These are phyloP conservation scores for Camellia lanceoleosa DNA, from an alignment of 148 eudicot species.

Conservation along the genomic window DNA sequence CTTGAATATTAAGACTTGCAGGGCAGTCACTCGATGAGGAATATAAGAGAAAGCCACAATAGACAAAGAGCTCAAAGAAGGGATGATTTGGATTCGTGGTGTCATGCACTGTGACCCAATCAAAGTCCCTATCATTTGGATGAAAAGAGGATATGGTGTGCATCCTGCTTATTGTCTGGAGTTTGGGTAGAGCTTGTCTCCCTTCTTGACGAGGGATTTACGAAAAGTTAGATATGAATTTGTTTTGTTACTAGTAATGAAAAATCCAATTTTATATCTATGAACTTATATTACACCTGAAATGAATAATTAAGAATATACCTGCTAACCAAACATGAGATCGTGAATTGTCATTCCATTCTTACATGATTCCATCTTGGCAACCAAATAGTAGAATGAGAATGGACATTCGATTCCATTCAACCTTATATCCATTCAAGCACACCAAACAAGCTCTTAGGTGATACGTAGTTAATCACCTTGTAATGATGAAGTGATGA, in stretches of 20 bases:
- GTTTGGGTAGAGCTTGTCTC: neutral
- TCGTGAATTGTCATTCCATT: neutral
- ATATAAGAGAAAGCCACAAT: neutral
- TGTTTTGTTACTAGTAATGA: neutral
- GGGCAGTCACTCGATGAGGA: neutral
- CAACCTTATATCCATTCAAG: too few species aligned
- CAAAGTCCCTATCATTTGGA: neutral
- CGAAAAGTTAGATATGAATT: neutral
- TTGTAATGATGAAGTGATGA: neutral
- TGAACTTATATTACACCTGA: neutral
- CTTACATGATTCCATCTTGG: too few species aligned
- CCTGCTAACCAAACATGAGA: neutral
- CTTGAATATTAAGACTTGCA: neutral
- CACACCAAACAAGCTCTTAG: too few species aligned
- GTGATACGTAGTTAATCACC: neutral
- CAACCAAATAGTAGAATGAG: too few species aligned
- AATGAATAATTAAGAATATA: neutral
- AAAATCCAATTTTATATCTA: neutral
- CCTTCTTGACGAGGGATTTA: neutral
- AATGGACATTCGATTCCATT: too few species aligned
- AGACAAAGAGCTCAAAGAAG: neutral
- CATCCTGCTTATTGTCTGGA: neutral
- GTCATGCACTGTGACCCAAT: constrained; percentile 2
- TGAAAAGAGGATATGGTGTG: neutral
- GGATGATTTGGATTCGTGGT: neutral